Evolutionary conservation across 2,329 filamentous ascomycete species (phyloP).

Genomic region (Beauveria asiatica): DNA sequence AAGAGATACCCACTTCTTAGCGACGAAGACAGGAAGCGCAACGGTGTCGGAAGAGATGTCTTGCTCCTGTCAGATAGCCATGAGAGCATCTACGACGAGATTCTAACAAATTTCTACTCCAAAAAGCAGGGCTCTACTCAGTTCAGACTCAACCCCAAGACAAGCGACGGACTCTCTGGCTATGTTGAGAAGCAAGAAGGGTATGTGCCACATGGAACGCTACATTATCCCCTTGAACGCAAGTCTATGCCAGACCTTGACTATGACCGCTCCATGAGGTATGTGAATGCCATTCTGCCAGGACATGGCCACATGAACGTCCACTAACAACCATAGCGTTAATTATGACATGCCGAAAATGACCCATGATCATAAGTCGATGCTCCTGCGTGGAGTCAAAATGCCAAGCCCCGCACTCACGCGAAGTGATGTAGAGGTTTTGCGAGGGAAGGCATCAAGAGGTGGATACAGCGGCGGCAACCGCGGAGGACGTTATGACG

Average conservation of each 20-base stretch:
- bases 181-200: slow-evolving; percentile 71
- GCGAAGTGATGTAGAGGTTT: slow-evolving; percentile 63
- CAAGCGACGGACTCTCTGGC: slow-evolving; percentile 72
- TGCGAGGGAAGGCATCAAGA: slow-evolving; percentile 56
- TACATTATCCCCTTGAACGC: slow-evolving; percentile 69
- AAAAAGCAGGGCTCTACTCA: slow-evolving; percentile 66
- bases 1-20: slow-evolving; percentile 74
- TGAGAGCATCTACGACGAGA: slow-evolving; percentile 70
- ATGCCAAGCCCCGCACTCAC: slow-evolving; percentile 65
- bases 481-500: slow-evolving; percentile 36
- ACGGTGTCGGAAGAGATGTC: slow-evolving; percentile 70
- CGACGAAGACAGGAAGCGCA: slow-evolving; percentile 68
- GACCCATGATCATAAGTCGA: slow-evolving; percentile 75
- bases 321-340: slow-evolving; percentile 51
- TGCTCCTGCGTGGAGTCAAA: slow-evolving; percentile 79
- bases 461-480: slow-evolving; percentile 47
- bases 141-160: slow-evolving; percentile 64
- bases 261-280: slow-evolving; percentile 80
- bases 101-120: slow-evolving; percentile 80
- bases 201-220: slow-evolving; percentile 74
- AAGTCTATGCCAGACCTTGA: slow-evolving; percentile 69
- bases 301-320: not conserved
- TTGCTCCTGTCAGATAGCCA: slow-evolving; percentile 79
- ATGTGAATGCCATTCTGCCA: slow-evolving; percentile 29
- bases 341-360: slow-evolving; percentile 74